Evolutionary conservation across 371 early-diverging fungal species (phyloP), one percentile per base, ranked within the genome.

Genomic region (Lichtheimia ornata): DNA sequence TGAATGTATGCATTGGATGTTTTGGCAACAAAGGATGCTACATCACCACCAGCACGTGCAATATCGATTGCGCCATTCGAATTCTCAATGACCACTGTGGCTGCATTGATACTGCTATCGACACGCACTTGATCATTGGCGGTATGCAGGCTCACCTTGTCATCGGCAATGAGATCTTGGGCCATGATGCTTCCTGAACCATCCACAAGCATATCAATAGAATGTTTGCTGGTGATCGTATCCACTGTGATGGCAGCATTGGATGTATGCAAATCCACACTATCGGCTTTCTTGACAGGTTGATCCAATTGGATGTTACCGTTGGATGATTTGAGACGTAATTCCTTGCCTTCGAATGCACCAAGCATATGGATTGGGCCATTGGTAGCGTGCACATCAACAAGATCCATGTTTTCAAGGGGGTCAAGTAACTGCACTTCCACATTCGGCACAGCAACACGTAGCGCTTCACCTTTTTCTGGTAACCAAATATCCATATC

Each of bases 401-500:
- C 52, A 14, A 27, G 12, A 17, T 61, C 64, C 56, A 61, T 56
- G 7, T 55, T 40, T 3, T 27, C n/a, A 47, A 62, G 40, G 3
- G 57, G 24, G 20, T 56, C 60, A 12, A 41, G 27, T 12, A 61
- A 49, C 9, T 53, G 25, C 18, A 64, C 54, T 44, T 56, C 53
- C 42, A 61, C 42, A 50, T 62, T 68, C 41, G 18, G 49, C 22
- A 61, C 45, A 2, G 20, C 25, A 3, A 67, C 49, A 20, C 42
- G 43, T 9, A 68, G 49, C n/a, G 50, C 17, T 44, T 63, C 47
- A 25, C 58, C 53, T 15, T 43, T 61, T 9, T 50, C 58, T 17
- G 69, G 64, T 12, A 68, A 11, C 44, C 56, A 68, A n/a, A 68
- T 64, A n/a, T 63, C 62, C 53, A 68, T 57, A 13, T 68, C 58